Base-by-base conservation (phyloP, 768 basidiomycete species). In the Hypholoma sublateritium region DNA sequence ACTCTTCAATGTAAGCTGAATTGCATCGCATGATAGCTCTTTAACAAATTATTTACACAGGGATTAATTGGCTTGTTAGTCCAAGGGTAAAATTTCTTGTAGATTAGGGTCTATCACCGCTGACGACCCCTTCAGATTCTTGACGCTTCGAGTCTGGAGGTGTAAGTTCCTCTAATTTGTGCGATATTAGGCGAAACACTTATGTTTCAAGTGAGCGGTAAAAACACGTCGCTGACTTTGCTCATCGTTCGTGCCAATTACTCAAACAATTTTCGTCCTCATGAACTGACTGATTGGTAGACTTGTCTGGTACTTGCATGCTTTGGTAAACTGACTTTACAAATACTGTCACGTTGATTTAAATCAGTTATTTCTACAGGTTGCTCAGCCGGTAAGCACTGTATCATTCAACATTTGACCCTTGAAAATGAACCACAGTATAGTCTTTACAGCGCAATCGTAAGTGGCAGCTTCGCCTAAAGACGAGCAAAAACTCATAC, bases 21-120 rank as follows among this genome's bases (percentile, higher is more conserved):
- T 37, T 36, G n/a, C 37, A 24, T 11, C 42, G 37, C 49, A 13
- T 42, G 13, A 52, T 9, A 6, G 9, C 43, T n/a, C 39, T 43
- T 22, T 24, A 24, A 11, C 19, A 19, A 46, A 41, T 42, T 37
- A 52, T 37, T 24, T 24, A 42, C 12, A 11, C 41, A 83, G 82
- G 81, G 79, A 4, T 74, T 83, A 48, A 80, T 81, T 45, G 81
- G 81, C 3, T 64, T 84, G n/a, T 66, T 85, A 16, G 83, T 84
- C 4, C 82, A 84, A 75, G 72, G 75, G 81, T 81, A 57, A 17
- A 44, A 9, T 2, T 21, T 41, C 37, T 46, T 11, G 45, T 19
- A 7, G 42, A 7, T 19, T 49, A 45, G 34, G 32, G 8, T 35
- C 56, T 52, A 28, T 54, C 19, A 13, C 48, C 28, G 16, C 42